Evolutionary conservation across 1,284 basidiomycete genomes (phyloP), one percentile per base, ranked within the genome.

Genomic region (Ustilago nuda): DNA sequence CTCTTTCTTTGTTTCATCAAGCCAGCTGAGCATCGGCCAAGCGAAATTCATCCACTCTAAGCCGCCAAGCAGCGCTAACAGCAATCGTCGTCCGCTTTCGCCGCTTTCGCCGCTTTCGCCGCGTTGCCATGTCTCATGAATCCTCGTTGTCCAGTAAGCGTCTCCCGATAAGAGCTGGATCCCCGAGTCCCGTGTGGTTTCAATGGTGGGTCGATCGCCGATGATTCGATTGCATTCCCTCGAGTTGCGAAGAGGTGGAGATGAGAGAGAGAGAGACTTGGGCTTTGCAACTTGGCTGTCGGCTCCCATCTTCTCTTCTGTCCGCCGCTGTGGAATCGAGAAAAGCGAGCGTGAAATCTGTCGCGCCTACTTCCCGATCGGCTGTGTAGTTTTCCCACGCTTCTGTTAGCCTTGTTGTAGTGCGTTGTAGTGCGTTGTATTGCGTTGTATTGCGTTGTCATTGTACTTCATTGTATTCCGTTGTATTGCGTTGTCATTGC

Each of bases 321-420:
- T 19, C 33, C 30, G 60, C 41, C 35, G 59, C 51, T 61, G 30
- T 32, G 41, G 30, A 15, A 43, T 39, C 30, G 41, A 50, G 45
- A 13, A 19, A 23, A 4, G 45, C 19, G 50, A 45, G 50, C 57
- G 63, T 65, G 56, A 65, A 59, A 65, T 65, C 51, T 37, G 63
- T 55, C 41, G 63, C 56, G 63, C 35, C 56, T 54, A 64, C 48
- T 32, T 43, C 56, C 56, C 56, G 63, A 59, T 52, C 15, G 11
- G 43, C 43, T 15, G 8, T 15, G 8, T 45, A 36, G 19, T 48
- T 36, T 48, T 51, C 50, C 50, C 50, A 51, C 50, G 50, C 50
- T 51, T 51, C 23, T 19, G 43, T 19, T 45, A 45, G n/a, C 43
- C n/a, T 45, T 11, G 43, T 45, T 45, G 43, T 11, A 8, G 23